Base-by-base conservation (phyloP, 2,329 filamentous ascomycete species). In the Aspergillus fructus region DNA sequence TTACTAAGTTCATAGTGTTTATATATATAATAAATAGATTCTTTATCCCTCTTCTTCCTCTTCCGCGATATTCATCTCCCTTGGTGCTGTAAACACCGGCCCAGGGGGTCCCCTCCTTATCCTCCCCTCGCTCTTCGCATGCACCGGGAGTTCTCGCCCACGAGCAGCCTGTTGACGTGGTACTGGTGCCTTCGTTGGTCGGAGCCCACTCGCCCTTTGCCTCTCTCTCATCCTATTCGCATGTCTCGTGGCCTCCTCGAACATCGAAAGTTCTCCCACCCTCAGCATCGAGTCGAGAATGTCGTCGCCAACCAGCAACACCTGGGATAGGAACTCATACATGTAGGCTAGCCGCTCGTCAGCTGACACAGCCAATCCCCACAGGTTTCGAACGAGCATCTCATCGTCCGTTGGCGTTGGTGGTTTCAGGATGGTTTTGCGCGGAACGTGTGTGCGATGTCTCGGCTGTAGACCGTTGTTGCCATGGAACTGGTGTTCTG, bases 371-470 rank as follows among this genome's bases (percentile, higher is more conserved):
- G 57, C 23, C 46, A 62, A 46, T 7, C 27, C n/a, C 40, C 58
- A 59, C 2, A 62, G 55, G n/a, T 63, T 64, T 2, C 30, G 42
- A 21, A 47, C 37, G 27, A 57, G 27, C 46, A 63, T 63, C 21
- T 60, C 59, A 7, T 60, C 42, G 33, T 64, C 64, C 2, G 34
- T 27, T 2, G 56, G 3, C 3, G 64, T 63, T 11, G 61, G 59
- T 3, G 56, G 56, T 34, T 61, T 64, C 12, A 62, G 47, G 40
- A 61, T 62, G 12, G 60, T 39, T 21, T 51, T 58, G 13, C 24
- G 21, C 2, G 47, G 37, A 8, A 30, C 8, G 49, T 30, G 39
- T 11, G 49, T 51, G 23, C 39, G 21, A 21, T 37, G 30, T 5
- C 27, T 27, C 33, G 52, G 30, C 21, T n/a, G 42, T 21, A 9